Evolutionary conservation across 768 basidiomycete species (phyloP).

Genomic region (Pleurotus salmoneostramineus): DNA sequence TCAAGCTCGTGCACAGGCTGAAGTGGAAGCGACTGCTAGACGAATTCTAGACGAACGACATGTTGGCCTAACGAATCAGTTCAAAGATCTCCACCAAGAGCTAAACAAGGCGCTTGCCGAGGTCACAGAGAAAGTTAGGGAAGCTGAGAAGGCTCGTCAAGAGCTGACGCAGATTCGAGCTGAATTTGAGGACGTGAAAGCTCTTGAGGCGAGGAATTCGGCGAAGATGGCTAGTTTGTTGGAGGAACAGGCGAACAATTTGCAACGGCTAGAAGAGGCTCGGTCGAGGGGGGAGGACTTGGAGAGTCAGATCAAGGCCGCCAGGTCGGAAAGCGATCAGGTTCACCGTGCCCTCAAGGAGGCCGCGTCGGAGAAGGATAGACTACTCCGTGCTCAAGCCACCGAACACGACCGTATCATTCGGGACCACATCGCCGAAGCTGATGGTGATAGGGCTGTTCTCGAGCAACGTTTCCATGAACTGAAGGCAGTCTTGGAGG

Average conservation of each 20-base stretch:
- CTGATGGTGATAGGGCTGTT: conserved; percentile 90
- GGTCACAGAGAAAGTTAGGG: conserved; percentile 61
- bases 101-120: conserved; percentile 59
- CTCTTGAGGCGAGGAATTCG: conserved; percentile 60
- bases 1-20: conserved; percentile 57
- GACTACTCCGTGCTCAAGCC: conserved; percentile 67
- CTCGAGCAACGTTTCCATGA: conserved; percentile 85
- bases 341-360: conserved; percentile 65
- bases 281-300: conserved; percentile 71
- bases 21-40: conserved; percentile 58
- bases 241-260: conserved; percentile 71
- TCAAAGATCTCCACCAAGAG: conserved; percentile 51
- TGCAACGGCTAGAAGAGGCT: conserved; percentile 72
- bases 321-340: conserved; percentile 68
- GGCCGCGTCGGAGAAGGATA: conserved; percentile 75
- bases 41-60: conserved; percentile 66
- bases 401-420: conserved; percentile 62
- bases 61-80: conserved; percentile 46
- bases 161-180: conserved; percentile 57
- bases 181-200: conserved; percentile 67
- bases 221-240: conserved; percentile 61
- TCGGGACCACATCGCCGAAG: conserved; percentile 87
- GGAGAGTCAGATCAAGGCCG: conserved; percentile 68
- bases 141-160: conserved; percentile 55
- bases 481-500: conserved; percentile 58